phyloP scores from a whole-genome alignment of 2,329 filamentous ascomycete genomes.

The Truncatella angustata region DNA sequence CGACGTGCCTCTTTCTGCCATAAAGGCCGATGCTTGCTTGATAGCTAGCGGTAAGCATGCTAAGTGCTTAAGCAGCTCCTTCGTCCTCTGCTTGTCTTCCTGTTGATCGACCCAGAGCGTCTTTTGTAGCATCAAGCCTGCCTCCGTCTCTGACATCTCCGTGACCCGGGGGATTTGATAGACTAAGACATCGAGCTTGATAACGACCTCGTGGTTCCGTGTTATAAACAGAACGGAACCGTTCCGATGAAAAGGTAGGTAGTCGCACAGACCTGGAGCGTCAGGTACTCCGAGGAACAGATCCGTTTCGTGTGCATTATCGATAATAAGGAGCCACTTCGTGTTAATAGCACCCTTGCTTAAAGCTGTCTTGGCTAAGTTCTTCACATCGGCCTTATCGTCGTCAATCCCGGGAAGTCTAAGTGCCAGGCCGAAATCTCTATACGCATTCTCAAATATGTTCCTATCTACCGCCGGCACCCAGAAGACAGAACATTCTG shows the following conservation, averaged over 20 bases:
- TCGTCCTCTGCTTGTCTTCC: background rate
- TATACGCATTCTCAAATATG: slow-evolving; percentile 33
- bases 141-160: background rate
- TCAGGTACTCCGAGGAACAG: slow-evolving; percentile 21
- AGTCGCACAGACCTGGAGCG: slow-evolving; percentile 8
- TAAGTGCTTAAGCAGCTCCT: slow-evolving; percentile 26
- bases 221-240: slow-evolving; percentile 29
- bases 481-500: slow-evolving; percentile 37
- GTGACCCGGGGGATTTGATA: background rate
- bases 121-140: background rate
- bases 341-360: slow-evolving; percentile 17
- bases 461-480: slow-evolving; percentile 26
- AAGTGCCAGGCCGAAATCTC: slow-evolving; percentile 24
- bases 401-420: slow-evolving; percentile 26
- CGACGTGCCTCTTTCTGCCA: slow-evolving; percentile 25
- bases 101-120: background rate
- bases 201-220: slow-evolving; percentile 15
- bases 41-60: slow-evolving; percentile 32
- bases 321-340: slow-evolving; percentile 43
- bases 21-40: slow-evolving; percentile 31
- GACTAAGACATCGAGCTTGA: background rate
- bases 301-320: slow-evolving; percentile 39
- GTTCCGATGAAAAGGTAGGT: slow-evolving; percentile 25
- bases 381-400: slow-evolving; percentile 29
- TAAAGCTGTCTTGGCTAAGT: slow-evolving; percentile 30